phyloP scores from a whole-genome alignment of 2,329 filamentous ascomycete species.

The Aspergillus pseudonomiae region DNA sequence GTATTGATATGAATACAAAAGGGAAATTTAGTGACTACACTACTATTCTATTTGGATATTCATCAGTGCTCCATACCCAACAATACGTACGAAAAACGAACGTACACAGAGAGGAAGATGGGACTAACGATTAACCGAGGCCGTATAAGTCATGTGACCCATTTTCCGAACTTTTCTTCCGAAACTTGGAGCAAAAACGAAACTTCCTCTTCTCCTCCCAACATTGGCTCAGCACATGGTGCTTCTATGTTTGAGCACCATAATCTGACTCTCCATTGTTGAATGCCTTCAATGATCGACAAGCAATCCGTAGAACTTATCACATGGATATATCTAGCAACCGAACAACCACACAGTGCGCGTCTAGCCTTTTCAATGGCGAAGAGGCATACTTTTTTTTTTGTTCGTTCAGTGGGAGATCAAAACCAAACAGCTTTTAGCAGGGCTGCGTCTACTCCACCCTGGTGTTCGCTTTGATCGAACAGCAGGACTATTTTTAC shows the following conservation, averaged over 20 bases:
- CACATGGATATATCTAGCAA: too few relatives aligned
- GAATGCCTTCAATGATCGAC: not conserved
- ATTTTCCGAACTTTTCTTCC: not conserved
- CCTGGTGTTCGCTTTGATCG: slow-evolving; percentile 46
- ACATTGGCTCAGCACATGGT: not conserved
- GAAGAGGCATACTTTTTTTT: slow-evolving; percentile 46
- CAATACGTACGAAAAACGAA: not conserved
- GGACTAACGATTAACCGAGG: not conserved
- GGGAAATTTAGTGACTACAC: too few relatives aligned
- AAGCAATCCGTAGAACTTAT: not conserved
- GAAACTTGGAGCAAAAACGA: not conserved
- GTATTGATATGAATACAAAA: too few relatives aligned
- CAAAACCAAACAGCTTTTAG: slow-evolving; percentile 53
- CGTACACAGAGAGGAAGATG: not conserved
- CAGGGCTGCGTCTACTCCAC: slow-evolving; percentile 55
- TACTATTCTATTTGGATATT: too few relatives aligned
- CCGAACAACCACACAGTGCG: slow-evolving; percentile 38
- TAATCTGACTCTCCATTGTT: not conserved
- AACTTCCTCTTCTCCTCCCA: not conserved
- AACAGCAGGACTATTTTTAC: slow-evolving; percentile 50
- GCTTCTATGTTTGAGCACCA: not conserved
- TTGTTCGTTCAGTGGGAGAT: slow-evolving; percentile 51
- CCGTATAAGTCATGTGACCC: not conserved
- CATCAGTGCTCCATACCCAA: not conserved
- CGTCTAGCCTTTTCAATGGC: slow-evolving; percentile 40